phyloP scores from a whole-genome alignment of 805 yeast genomes.

The Middelhovenomyces tepae region DNA sequence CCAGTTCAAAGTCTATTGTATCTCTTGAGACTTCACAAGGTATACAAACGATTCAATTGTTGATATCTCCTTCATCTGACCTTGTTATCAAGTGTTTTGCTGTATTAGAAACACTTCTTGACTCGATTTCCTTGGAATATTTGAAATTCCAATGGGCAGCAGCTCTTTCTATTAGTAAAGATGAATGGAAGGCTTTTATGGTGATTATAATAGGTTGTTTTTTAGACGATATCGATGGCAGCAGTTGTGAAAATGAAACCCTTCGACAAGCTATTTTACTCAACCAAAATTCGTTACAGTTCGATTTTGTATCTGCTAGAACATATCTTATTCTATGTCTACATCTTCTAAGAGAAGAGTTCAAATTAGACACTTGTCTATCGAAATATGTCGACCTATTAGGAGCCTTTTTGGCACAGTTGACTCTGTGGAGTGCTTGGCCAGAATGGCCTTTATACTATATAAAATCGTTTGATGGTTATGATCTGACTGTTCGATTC shows the following conservation, averaged over 20 bases:
- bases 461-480: too few relatives aligned
- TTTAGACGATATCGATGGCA: constrained; percentile 1
- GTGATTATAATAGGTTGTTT: constrained; percentile 32
- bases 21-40: constrained; percentile 5
- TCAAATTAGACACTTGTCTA: constrained; percentile 45
- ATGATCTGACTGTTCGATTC: too few relatives aligned
- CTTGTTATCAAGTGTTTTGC: constrained; percentile 39
- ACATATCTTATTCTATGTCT: constrained; percentile 54
- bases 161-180: constrained; percentile 36
- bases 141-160: constrained; percentile 59
- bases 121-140: constrained; percentile 47
- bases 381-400: constrained; percentile 31
- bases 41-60: not conserved
- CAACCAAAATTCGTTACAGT: too few relatives aligned
- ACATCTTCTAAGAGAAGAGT: constrained; percentile 73
- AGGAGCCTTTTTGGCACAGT: too few relatives aligned
- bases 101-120: constrained; percentile 45
- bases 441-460: too few relatives aligned
- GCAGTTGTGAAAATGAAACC: too few relatives aligned
- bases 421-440: too few relatives aligned
- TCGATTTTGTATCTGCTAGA: constrained; percentile 26
- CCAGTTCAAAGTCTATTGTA: too few relatives aligned
- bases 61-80: constrained; percentile 32
- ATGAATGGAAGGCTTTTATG: constrained; percentile 56
- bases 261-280: too few relatives aligned